These are phyloP conservation scores for Pseudovirgaria hyperparasitica DNA, from an alignment of 2,329 filamentous ascomycete species.

Conservation along the genomic window DNA sequence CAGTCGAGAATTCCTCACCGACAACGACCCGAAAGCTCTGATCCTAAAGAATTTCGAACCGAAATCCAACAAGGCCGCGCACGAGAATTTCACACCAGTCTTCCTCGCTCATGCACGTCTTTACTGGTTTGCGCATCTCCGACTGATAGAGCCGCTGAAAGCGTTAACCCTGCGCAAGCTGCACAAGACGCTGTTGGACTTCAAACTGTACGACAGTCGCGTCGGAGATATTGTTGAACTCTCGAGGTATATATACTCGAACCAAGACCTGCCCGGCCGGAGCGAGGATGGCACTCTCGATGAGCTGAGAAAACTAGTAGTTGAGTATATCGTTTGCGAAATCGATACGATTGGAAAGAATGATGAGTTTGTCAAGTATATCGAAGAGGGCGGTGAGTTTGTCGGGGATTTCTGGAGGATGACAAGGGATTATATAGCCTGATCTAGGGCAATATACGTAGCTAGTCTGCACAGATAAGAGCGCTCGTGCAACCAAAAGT, in stretches of 20 bases:
- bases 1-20: slow-evolving; percentile 7
- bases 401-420: slow-evolving; percentile 14
- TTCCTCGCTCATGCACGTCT: slow-evolving; percentile 18
- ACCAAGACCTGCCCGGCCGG: slow-evolving; percentile 6
- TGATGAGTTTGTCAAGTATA: slow-evolving; percentile 8
- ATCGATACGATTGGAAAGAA: slow-evolving; percentile 9
- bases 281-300: slow-evolving; percentile 8
- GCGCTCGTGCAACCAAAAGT: too few relatives aligned
- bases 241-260: slow-evolving; percentile 1
- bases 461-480: too few relatives aligned
- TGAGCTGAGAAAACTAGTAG: slow-evolving; percentile 11
- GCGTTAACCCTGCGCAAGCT: slow-evolving; percentile 14
- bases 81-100: slow-evolving; percentile 9
- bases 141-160: slow-evolving; percentile 12
- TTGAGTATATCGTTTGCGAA: slow-evolving; percentile 13
- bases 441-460: too few relatives aligned
- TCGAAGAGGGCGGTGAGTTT: slow-evolving; percentile 16
- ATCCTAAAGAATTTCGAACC: slow-evolving; percentile 1
- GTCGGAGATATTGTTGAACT: slow-evolving; percentile 2
- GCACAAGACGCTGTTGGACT: slow-evolving; percentile 13
- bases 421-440: too few relatives aligned
- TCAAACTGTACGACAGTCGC: slow-evolving; percentile 10
- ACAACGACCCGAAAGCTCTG: slow-evolving; percentile 3
- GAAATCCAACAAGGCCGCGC: neutral
- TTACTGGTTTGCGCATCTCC: slow-evolving; percentile 15